Percentiles rank a stretch among this genome's conserved stretches.
phyloP scores from a whole-genome alignment of 495 filamentous ascomycete species.

The Tuber melanosporum region DNA sequence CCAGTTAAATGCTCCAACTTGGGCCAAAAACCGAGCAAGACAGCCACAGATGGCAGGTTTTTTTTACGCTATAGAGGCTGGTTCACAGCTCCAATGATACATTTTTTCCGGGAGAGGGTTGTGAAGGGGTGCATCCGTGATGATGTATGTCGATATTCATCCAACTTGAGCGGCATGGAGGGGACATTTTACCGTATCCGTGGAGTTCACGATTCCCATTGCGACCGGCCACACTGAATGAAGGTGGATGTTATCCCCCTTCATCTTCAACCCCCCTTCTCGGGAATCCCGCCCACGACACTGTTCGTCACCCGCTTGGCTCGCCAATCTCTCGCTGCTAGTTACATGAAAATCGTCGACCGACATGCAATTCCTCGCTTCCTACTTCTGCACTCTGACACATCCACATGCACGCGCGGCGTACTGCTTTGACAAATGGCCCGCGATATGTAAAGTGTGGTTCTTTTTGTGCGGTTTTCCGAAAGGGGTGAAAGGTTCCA shows the following conservation, averaged over 20 bases:
- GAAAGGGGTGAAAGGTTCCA: not conserved
- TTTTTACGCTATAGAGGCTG: not conserved
- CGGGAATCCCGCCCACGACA: not conserved
- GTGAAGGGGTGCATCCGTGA: not conserved
- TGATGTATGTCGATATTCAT: not conserved
- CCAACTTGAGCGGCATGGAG: not conserved
- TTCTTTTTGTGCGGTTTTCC: not conserved
- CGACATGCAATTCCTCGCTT: not conserved
- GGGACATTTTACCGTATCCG: not conserved
- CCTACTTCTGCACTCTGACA: not conserved
- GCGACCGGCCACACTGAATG: not conserved
- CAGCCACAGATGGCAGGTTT: not conserved
- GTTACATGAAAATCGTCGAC: not conserved
- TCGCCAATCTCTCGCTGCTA: not conserved
- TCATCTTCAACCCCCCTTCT: not conserved
- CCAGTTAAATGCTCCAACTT: not conserved
- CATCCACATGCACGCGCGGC: not conserved
- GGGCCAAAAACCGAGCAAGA: not conserved
- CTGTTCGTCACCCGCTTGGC: not conserved
- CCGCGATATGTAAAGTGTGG: not conserved
- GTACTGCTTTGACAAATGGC: not conserved
- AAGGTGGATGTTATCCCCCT: not conserved
- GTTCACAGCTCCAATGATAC: not conserved
- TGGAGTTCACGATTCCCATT: not conserved
- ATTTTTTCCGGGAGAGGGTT: not conserved